Percentiles rank a stretch among this genome's conserved stretches.
Evolutionary conservation across 257 asterid genomes (phyloP).

Genomic region (Capsicum chinense): DNA sequence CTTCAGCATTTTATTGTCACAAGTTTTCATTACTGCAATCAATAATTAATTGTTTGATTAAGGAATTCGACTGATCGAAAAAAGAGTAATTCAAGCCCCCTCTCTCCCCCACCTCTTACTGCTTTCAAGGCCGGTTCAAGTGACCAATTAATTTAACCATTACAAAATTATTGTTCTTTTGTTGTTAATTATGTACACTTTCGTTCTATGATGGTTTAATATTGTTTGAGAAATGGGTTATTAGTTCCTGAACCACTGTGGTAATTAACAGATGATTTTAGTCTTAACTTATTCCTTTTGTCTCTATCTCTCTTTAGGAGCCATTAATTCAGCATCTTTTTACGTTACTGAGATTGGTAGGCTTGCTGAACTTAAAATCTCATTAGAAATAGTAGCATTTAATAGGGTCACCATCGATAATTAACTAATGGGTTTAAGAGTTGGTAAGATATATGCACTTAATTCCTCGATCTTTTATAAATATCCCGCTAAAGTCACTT

Average conservation of each 20-base stretch:
- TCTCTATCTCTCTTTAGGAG: neutral
- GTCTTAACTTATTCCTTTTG: neutral
- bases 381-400: neutral
- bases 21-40: too few species aligned
- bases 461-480: too few species aligned
- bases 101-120: too few species aligned
- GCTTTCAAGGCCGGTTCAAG: neutral
- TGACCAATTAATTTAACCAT: neutral
- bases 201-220: neutral
- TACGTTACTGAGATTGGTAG: neutral
- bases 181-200: neutral
- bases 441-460: neutral
- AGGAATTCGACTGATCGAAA: too few species aligned
- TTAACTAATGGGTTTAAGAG: neutral
- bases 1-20: too few species aligned
- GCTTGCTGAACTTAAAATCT: neutral
- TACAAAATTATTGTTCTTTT: neutral
- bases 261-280: neutral
- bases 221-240: neutral
- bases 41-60: too few species aligned
- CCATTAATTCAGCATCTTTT: constrained; percentile 16
- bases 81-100: too few species aligned
- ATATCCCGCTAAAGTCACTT: too few species aligned
- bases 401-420: neutral
- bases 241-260: neutral